phyloP scores from a whole-genome alignment of 2,329 filamentous ascomycete species.

The Myriosclerotinia curreyana region DNA sequence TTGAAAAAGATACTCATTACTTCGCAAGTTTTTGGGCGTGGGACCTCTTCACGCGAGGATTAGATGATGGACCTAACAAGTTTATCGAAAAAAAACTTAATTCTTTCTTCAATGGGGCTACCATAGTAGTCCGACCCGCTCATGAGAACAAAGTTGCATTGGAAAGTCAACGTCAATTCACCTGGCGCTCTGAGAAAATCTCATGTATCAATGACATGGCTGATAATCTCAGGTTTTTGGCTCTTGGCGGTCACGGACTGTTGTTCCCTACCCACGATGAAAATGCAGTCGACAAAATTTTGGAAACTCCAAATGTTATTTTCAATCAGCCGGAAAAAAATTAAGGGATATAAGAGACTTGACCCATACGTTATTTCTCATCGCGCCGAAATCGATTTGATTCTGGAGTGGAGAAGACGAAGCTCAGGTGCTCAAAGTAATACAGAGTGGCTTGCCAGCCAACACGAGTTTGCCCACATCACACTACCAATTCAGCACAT shows the following conservation, averaged over 20 bases:
- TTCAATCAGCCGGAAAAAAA: neutral
- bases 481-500: neutral
- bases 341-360: no score
- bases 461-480: neutral
- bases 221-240: neutral
- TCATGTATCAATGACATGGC: neutral
- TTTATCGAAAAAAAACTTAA: neutral
- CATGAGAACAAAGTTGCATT: neutral
- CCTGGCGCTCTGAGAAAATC: neutral
- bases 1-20: neutral
- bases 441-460: neutral
- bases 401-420: neutral
- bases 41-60: neutral
- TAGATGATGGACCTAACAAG: neutral
- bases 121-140: no score
- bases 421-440: neutral
- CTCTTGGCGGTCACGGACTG: neutral
- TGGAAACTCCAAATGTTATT: slow-evolving; percentile 11
- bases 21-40: neutral
- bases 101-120: no score
- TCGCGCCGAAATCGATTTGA: neutral
- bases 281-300: neutral
- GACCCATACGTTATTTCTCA: no score
- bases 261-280: neutral
- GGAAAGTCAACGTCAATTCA: neutral